A percentile compares a stretch with the other conserved stretches of the same genome.
phyloP scores from a whole-genome alignment of 1,284 basidiomycete genomes.

The Xanthoconium separans region DNA sequence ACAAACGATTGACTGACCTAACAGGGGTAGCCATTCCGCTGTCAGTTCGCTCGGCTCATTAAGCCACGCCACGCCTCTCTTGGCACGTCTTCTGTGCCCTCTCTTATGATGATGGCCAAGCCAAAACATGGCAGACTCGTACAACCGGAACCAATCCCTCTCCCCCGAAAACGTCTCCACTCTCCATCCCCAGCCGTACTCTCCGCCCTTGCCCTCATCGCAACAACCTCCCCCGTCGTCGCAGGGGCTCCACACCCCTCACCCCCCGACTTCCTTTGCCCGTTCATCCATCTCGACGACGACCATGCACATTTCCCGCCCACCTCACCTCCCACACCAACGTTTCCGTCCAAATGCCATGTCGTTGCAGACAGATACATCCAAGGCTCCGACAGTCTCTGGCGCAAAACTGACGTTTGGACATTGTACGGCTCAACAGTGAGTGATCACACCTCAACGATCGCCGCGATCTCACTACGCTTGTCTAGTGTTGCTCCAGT shows the following conservation, averaged over 20 bases:
- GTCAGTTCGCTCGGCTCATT: conserved; percentile 20
- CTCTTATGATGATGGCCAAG: conserved; percentile 33
- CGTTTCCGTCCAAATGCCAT: background rate
- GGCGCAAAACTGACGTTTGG: conserved; percentile 58
- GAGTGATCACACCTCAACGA: conserved; percentile 30
- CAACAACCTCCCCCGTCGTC: conserved; percentile 42
- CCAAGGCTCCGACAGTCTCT: conserved; percentile 54
- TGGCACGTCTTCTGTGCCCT: conserved; percentile 35
- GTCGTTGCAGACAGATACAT: conserved; percentile 52
- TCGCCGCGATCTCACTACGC: conserved; percentile 7
- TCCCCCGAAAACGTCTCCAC: background rate
- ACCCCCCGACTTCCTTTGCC: conserved; percentile 63
- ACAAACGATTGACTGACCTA: background rate
- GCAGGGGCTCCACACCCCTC: conserved; percentile 45
- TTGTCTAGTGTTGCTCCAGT: conserved; percentile 26
- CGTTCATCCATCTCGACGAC: conserved; percentile 38
- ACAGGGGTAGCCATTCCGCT: background rate
- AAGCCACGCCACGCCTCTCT: conserved; percentile 34
- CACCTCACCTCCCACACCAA: background rate
- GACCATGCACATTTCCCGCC: background rate
- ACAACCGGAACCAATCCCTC: background rate
- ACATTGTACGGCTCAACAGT: conserved; percentile 63
- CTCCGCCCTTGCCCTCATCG: conserved; percentile 55
- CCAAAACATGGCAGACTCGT: conserved; percentile 27
- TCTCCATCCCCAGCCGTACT: conserved; percentile 48